Base-by-base conservation (phyloP, 305 asterid species). In the Striga hermonthica region DNA sequence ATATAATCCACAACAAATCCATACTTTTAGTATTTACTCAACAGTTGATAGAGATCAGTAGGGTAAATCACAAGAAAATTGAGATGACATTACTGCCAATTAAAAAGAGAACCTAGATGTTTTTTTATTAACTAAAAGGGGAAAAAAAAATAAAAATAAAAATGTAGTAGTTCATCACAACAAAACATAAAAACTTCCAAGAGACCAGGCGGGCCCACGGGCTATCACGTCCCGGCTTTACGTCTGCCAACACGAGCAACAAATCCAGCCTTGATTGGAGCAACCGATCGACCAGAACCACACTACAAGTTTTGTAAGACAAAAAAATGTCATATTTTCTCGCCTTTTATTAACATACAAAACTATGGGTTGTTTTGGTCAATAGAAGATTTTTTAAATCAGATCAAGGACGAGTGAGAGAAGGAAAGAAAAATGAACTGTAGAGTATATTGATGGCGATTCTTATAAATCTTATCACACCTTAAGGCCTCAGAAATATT, bases 401-500 rank as follows among this genome's bases (percentile, higher is more conserved):
- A 22, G 31, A 22, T 22, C 31, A 22, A 22, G 31, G 31, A 22
- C 2, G 31, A 22, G 31, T 22, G 31, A 2, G 31, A 22, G 31
- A 22, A 22, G 31, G 2, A 22, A 22, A 22, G 31, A 22, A 22
- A 22, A 1, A 22, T 22, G 31, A 22, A 22, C 2, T 22, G 2
- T 22, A 22, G 35, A 55, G 64, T 8, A 62, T 62, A 70, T 37
- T 56, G 71, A 72, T 57, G 59, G 80, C n/a, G 8, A 57, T 50
- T 31, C 35, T 49, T 14, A 43, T 12, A 43, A n/a, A 22, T 7
- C 41, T 11, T 16, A 41, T 54, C 61, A 65, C 49, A 66, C 35
- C 62, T 10, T 3, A 47, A 35, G 60, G 70, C 70, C 73, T 72
- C 75, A 72, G 54, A 72, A 55, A 5, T 22, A 57, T 5, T 53